Evolutionary conservation across 2,329 filamentous ascomycete genomes (phyloP).

Genomic region (Cercospora sesami): DNA sequence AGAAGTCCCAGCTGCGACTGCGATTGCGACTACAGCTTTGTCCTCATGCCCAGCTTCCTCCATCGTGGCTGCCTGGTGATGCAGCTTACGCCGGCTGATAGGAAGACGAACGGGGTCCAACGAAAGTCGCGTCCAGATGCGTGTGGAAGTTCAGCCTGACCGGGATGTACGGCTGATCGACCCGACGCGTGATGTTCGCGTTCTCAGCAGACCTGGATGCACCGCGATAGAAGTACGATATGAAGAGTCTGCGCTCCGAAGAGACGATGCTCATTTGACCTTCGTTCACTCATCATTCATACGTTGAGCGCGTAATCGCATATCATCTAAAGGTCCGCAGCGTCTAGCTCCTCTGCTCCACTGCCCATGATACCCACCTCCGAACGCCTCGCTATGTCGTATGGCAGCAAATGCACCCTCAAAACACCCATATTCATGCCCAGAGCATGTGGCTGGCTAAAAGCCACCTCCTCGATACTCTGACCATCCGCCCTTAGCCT

Average conservation of each 20-base stretch:
- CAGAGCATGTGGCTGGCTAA: not conserved
- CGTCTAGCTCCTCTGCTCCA: not conserved
- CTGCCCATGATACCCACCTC: not conserved
- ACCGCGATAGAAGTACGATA: too few species aligned
- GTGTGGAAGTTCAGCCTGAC: not conserved
- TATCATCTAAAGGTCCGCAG: not conserved
- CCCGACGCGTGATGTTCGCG: not conserved
- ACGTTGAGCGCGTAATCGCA: not conserved
- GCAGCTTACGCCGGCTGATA: not conserved
- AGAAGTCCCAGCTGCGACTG: too few species aligned
- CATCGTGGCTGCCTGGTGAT: not conserved
- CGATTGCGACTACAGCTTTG: not conserved
- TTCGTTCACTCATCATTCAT: not conserved
- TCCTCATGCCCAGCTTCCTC: not conserved
- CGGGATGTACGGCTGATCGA: not conserved
- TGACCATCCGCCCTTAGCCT: slow-evolving; percentile 19
- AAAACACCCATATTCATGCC: not conserved
- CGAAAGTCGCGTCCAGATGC: not conserved
- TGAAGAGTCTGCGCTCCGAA: too few species aligned
- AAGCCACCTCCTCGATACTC: slow-evolving; percentile 17
- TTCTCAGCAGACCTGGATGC: not conserved
- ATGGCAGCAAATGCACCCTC: not conserved
- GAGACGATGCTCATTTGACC: not conserved
- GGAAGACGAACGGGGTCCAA: not conserved
- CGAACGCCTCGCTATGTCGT: slow-evolving; percentile 9